These are phyloP conservation scores for Solanum neorickii DNA, from an alignment of 257 asterid species.

Conservation along the genomic window DNA sequence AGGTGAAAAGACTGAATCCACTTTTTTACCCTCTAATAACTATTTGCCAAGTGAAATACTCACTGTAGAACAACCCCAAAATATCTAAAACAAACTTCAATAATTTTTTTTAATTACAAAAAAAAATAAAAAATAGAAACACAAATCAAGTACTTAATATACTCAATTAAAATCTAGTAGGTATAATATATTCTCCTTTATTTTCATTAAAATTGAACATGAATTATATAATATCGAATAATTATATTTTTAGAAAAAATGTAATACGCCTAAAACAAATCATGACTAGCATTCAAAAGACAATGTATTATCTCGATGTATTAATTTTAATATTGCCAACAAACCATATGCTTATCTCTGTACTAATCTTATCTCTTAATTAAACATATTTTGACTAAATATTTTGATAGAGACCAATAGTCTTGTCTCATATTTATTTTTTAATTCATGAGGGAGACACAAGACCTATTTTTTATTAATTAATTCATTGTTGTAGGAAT, in stretches of 20 bases:
- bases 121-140: not conserved
- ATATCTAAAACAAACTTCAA: not conserved
- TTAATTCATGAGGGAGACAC: not conserved
- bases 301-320: not conserved
- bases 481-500: not conserved
- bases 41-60: not conserved
- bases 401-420: not conserved
- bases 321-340: not conserved
- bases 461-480: not conserved
- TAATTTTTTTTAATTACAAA: not conserved
- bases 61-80: not conserved
- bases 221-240: not conserved
- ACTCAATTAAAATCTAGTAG: not conserved
- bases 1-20: not conserved
- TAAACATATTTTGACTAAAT: not conserved
- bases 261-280: not conserved
- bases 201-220: not conserved
- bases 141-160: not conserved
- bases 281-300: not conserved
- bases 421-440: not conserved
- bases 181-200: not conserved
- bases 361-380: not conserved
- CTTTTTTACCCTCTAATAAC: not conserved
- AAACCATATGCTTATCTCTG: not conserved
- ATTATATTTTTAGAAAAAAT: not conserved